Evolutionary conservation across 768 basidiomycete genomes (phyloP), one percentile per base, ranked within the genome.

Genomic region (Mycena galopus): DNA sequence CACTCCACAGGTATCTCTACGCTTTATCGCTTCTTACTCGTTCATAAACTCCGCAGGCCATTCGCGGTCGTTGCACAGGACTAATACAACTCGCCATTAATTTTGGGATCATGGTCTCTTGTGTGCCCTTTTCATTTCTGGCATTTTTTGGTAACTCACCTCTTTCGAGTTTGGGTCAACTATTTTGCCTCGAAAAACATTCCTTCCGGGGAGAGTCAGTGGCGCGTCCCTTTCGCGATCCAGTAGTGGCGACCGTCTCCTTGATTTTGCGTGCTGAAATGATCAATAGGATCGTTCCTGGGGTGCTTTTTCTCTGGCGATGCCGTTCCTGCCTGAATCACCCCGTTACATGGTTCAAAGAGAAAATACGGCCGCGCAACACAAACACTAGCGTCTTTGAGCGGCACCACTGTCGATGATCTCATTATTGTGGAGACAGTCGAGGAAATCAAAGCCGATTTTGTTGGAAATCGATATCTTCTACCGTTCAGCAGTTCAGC

Each of bases 331-430:
- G 67, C 87, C 88, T 7, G 89, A 90, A 73, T 89, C 89, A 0
- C 89, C 89, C 16, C 82, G 89, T 21, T 89, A 86, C 87, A 78
- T 90, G 27, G 88, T 86, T 27, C 88, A 88, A 75, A 82, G 84
- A 61, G 80, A 82, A 30, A 82, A 42, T 82, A 85, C 39, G 84
- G 84, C 19, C 81, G 81, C 17, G 88, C 88, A 21, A 83, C 82
- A 0, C 76, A 33, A 19, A 82, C 79, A 9, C 81, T 87, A 6
- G 86, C 85, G 5, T 87, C 78, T 57, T 79, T 80, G 2, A 77
- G 73, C 42, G 77, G 83, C 56, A 81, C 74, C 8, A 67, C 79
- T 17, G 64, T 78, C 3, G 80, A 84, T 33, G 83, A 88, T 69
- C 74, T 77, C 27, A 72, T 68, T 7, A 84, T 89, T 9, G 65